Conservation (phyloP, 805 yeast species). For the Candida broadrunensis region DNA sequence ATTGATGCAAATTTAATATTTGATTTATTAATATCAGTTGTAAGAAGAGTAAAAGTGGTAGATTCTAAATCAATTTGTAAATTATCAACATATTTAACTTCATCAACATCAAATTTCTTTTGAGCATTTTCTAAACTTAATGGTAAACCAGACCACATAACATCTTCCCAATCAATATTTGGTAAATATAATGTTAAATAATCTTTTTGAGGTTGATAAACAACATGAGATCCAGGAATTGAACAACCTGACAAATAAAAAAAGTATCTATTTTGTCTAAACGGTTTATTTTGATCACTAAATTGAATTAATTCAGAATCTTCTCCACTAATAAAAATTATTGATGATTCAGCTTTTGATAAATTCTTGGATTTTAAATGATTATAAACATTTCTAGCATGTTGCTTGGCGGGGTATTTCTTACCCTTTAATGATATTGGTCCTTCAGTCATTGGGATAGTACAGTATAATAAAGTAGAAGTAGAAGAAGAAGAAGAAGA, state of each 20-base stretch:
- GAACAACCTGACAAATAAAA: slow-evolving; percentile 82
- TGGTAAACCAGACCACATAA: slow-evolving; percentile 97
- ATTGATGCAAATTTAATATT: slow-evolving; percentile 30
- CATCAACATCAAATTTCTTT: slow-evolving; percentile 74
- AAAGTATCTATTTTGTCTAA: slow-evolving; percentile 90
- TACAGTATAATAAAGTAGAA: background rate
- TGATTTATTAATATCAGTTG: slow-evolving; percentile 55
- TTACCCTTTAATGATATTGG: slow-evolving; percentile 19
- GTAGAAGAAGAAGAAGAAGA: background rate
- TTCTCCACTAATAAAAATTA: slow-evolving; percentile 63
- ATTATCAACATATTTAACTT: slow-evolving; percentile 61
- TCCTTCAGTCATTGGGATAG: slow-evolving; percentile 8
- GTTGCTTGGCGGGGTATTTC: slow-evolving; percentile 83
- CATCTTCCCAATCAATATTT: slow-evolving; percentile 78
- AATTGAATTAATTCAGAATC: slow-evolving; percentile 59
- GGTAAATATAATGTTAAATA: slow-evolving; percentile 76
- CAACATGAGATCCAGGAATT: slow-evolving; percentile 70
- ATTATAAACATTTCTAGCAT: slow-evolving; percentile 54
- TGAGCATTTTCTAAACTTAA: slow-evolving; percentile 62
- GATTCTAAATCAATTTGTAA: slow-evolving; percentile 37
- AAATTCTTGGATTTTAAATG: slow-evolving; percentile 28
- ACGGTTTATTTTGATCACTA: slow-evolving; percentile 73
- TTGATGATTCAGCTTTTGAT: slow-evolving; percentile 17
- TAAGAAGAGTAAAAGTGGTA: slow-evolving; percentile 29
- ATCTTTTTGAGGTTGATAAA: slow-evolving; percentile 53